Evolutionary conservation across 2,329 filamentous ascomycete genomes (phyloP).

Genomic region (Tolypocladium pustulatum): DNA sequence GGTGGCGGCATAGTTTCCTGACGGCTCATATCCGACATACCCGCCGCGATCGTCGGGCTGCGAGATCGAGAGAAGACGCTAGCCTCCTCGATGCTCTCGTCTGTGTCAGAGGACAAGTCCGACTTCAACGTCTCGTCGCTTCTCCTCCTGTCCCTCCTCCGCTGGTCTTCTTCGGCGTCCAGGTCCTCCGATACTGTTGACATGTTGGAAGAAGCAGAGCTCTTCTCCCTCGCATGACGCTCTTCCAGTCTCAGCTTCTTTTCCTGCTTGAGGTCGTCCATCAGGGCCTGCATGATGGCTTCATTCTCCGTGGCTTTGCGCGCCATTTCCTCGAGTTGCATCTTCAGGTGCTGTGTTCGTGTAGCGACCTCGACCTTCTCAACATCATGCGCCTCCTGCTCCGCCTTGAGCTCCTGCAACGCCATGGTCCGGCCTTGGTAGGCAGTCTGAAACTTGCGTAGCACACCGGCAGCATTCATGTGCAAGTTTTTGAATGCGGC

Average conservation of each 20-base stretch:
- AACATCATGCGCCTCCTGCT: conserved; percentile 42
- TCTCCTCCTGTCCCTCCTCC: conserved; percentile 29
- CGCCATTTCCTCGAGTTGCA: conserved; percentile 51
- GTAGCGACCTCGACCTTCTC: conserved; percentile 46
- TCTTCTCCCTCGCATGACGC: conserved; percentile 16
- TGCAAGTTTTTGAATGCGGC: conserved; percentile 52
- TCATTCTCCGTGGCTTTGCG: conserved; percentile 43
- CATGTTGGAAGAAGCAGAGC: conserved; percentile 21
- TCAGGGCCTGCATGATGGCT: conserved; percentile 34
- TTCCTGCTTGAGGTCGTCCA: conserved; percentile 41
- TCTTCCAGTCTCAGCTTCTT: conserved; percentile 33
- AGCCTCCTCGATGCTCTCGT: conserved; percentile 35
- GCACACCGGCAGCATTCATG: conserved; percentile 42
- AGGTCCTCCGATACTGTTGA: conserved; percentile 41
- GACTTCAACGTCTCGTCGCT: conserved; percentile 33
- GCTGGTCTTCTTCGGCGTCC: conserved; percentile 40
- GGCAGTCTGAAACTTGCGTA: conserved; percentile 46
- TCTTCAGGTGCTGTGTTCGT: conserved; percentile 41
- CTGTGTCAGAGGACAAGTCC: conserved; percentile 36
- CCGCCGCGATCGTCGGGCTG: conserved; percentile 41
- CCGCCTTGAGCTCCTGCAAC: conserved; percentile 39
- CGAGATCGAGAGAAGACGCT: conserved; percentile 52
- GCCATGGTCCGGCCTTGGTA: conserved; percentile 42
- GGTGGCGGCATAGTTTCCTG: conserved; percentile 4
- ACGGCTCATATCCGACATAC: conserved; percentile 19